Base-by-base conservation (phyloP, 1,284 basidiomycete genomes). In the Gomphus bonarii region DNA sequence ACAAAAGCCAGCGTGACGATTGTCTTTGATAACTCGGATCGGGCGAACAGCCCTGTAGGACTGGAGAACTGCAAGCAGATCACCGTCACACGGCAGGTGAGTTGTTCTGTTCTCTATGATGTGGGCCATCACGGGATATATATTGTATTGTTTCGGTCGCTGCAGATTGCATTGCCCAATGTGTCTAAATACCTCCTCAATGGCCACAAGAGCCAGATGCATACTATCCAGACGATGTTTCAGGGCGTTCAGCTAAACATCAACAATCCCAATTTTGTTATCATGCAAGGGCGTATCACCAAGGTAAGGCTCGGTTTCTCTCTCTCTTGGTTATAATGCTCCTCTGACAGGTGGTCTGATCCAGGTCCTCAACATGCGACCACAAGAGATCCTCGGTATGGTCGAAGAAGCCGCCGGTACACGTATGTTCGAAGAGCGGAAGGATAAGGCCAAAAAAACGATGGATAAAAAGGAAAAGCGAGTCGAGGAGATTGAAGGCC, bases 251-350 rank as follows among this genome's bases (percentile, higher is more conserved):
- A 98, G 71, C 83, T 99, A 65, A 99, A 99, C 71, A 99, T 99
- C 79, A 99, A 99, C 74, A 99, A 98, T 70, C 97, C 97, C 49
- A 99, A 99, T 69, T 99, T 99, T 73, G 79, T 99, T 61, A 99
- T 99, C 71, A 99, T 99, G 95, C 97, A 99, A 73, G 97, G 97
- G 49, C 84, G 88, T 50, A 95, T 95, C 66, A 95, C 92, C 11
- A 95, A 95, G 73, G 91, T 81, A 43, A n/a, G 8, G 11, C 25
- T 20, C 16, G 10, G 20, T 31, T 44, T 11, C 20, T 30, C 36
- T 30, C 36, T 30, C 28, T 46, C 16, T 7, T 4, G 43, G 25
- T 51, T n/a, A 12, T 10, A 30, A 40, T 36, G 35, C 36, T 46
- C 2, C 14, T 5, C 60, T 20, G 42, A 42, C 36, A 40, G 25